These are phyloP conservation scores for Citrullus mucosospermus DNA, from an alignment of 306 rosid genomes.

Conservation along the genomic window DNA sequence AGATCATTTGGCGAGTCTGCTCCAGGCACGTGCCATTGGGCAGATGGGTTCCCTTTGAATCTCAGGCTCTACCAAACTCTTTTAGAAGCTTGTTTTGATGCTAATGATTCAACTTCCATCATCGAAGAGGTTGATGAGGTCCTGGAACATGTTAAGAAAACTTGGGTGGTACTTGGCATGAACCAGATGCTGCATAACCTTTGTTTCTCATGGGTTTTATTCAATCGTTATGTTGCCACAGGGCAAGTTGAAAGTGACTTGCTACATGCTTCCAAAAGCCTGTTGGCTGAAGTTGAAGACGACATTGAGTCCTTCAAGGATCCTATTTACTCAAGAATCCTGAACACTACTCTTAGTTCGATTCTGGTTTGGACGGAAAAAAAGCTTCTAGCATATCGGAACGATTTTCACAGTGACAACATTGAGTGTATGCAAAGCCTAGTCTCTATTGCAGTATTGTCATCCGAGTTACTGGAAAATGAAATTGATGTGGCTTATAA, in stretches of 20 bases:
- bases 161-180: slow-evolving; percentile 79
- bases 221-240: slow-evolving; percentile 54
- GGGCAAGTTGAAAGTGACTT: slow-evolving; percentile 74
- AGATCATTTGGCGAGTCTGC: slow-evolving; percentile 62
- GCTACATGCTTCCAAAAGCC: slow-evolving; percentile 65
- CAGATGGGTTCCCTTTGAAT: slow-evolving; percentile 88
- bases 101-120: slow-evolving; percentile 46
- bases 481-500: slow-evolving; percentile 33
- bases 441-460: slow-evolving; percentile 56
- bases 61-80: slow-evolving; percentile 80
- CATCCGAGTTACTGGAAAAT: slow-evolving; percentile 50
- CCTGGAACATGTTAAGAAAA: slow-evolving; percentile 81
- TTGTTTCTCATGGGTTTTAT: slow-evolving; percentile 79
- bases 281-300: slow-evolving; percentile 62
- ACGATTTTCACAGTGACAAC: slow-evolving; percentile 49
- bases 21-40: slow-evolving; percentile 76
- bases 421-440: slow-evolving; percentile 62
- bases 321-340: slow-evolving; percentile 32
- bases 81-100: slow-evolving; percentile 81
- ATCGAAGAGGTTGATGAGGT: slow-evolving; percentile 95
- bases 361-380: slow-evolving; percentile 69
- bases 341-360: slow-evolving; percentile 41
- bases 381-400: slow-evolving; percentile 67
- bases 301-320: slow-evolving; percentile 36
- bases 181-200: slow-evolving; percentile 72